A percentile compares a stretch with the other conserved stretches of the same genome.
Conservation (phyloP, 441 rosid species). For the Biscutella laevigata region DNA sequence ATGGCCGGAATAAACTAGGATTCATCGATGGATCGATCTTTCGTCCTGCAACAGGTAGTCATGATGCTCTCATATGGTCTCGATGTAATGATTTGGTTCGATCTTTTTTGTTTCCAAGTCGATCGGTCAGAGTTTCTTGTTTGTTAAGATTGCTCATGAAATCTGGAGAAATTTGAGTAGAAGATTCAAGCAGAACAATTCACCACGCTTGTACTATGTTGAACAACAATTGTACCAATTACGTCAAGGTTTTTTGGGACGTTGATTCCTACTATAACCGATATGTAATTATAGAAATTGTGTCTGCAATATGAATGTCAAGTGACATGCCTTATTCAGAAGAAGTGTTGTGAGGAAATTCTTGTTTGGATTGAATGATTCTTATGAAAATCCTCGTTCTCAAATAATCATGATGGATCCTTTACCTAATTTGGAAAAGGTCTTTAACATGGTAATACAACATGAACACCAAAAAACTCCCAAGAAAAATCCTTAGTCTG, state of each 20-base stretch:
- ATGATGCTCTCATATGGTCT: no score
- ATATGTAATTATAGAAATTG: no score
- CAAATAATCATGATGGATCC: neutral
- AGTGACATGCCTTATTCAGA: neutral
- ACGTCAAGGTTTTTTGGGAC: neutral
- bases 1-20: no score
- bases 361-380: neutral
- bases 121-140: neutral
- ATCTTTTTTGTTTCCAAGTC: neutral
- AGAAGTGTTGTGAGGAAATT: neutral
- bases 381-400: accelerated
- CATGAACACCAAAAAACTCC: neutral
- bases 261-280: neutral
- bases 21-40: no score
- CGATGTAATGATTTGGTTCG: no score
- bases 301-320: no score
- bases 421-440: neutral
- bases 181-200: neutral
- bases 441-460: neutral
- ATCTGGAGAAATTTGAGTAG: neutral
- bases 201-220: neutral
- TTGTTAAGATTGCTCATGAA: neutral
- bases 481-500: neutral
- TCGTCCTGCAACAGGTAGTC: no score
- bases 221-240: neutral